Conservation (phyloP, 345 rosid genomes). For the Hibiscus syriacus region DNA sequence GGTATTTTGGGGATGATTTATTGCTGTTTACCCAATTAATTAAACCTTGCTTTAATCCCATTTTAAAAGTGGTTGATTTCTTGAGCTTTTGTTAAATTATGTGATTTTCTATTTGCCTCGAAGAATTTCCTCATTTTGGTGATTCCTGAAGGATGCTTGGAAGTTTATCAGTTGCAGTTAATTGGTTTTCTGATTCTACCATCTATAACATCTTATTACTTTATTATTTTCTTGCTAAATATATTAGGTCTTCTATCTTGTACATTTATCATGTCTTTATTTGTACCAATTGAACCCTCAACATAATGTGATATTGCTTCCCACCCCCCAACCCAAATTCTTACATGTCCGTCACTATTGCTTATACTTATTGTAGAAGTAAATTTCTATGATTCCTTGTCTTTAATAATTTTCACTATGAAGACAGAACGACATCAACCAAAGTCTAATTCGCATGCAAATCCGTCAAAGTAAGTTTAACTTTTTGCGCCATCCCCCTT, state of each 20-base stretch:
- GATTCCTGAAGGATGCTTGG: not conserved
- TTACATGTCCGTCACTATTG: no score
- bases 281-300: not conserved
- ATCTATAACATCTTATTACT: not conserved
- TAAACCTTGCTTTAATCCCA: not conserved
- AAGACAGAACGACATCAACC: constrained; percentile 38
- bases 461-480: constrained; percentile 31
- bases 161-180: not conserved
- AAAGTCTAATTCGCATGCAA: constrained; percentile 16
- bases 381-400: not conserved
- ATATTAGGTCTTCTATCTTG: not conserved
- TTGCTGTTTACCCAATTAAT: not conserved
- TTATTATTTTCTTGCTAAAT: not conserved
- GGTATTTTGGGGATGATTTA: constrained; percentile 31
- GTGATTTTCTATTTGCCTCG: not conserved
- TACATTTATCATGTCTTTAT: not conserved
- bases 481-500: not conserved
- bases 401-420: not conserved
- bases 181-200: not conserved
- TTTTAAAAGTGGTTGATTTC: not conserved
- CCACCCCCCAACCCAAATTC: not conserved
- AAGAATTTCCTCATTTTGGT: not conserved
- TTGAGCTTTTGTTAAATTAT: not conserved
- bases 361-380: not conserved
- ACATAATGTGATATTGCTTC: not conserved